These are phyloP conservation scores for Bidens hawaiensis DNA, from an alignment of 140 eudicot species.

Conservation along the genomic window DNA sequence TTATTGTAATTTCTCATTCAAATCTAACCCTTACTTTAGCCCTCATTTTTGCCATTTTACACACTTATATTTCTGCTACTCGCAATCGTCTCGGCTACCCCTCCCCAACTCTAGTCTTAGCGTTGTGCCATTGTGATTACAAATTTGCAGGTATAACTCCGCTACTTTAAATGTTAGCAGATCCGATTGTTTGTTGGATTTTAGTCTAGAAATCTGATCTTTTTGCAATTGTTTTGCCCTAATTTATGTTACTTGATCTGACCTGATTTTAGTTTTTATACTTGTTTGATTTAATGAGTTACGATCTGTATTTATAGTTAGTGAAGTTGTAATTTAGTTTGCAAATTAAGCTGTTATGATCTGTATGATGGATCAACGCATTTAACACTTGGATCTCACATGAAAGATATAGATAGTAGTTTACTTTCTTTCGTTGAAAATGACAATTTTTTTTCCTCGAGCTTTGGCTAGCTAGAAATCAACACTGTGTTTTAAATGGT, in stretches of 20 bases:
- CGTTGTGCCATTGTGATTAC: background rate
- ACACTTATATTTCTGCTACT: too few species aligned
- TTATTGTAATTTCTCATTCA: too few species aligned
- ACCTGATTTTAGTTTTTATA: background rate
- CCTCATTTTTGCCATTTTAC: too few species aligned
- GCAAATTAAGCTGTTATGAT: background rate
- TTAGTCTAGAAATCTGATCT: background rate
- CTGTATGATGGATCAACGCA: background rate
- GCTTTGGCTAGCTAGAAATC: background rate
- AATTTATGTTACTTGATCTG: background rate
- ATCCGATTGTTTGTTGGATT: background rate
- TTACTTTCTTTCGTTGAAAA: background rate
- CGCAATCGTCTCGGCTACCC: too few species aligned
- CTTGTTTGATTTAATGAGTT: background rate
- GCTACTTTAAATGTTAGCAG: background rate
- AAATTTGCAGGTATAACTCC: too few species aligned
- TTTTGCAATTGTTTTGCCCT: background rate
- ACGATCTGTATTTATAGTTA: background rate
- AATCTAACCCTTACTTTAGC: too few species aligned
- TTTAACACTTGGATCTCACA: background rate
- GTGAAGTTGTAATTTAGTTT: background rate
- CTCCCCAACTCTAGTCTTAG: too few species aligned
- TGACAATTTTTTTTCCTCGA: background rate
- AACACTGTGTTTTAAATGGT: too few species aligned
- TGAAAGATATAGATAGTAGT: too few species aligned